phyloP scores from a whole-genome alignment of 352 stramenopile genomes.

The Chrysophaeum taylorii region DNA sequence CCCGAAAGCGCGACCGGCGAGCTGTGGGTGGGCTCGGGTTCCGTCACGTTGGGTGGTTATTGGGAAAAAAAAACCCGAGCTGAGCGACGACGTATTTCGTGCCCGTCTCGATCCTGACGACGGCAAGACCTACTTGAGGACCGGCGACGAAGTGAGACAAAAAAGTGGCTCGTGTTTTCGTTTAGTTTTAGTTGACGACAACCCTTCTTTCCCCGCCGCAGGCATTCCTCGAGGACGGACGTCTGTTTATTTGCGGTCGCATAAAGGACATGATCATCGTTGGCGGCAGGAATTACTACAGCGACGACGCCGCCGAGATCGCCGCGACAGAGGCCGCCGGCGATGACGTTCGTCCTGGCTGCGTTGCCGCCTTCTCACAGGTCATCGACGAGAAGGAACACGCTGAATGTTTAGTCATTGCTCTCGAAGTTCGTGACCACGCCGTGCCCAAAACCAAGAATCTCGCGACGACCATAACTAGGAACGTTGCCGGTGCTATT shows the following conservation, averaged over 20 bases:
- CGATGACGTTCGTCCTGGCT: conserved; percentile 61
- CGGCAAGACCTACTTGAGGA: conserved; percentile 63
- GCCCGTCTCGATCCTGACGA: not conserved
- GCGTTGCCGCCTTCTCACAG: conserved; percentile 75
- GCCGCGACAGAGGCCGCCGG: conserved; percentile 57
- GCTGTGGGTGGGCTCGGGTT: not conserved
- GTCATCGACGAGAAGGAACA: conserved; percentile 18
- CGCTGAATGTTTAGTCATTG: conserved; percentile 44
- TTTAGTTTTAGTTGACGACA: too few species aligned
- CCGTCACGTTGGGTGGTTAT: conserved; percentile 32
- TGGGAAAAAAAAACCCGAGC: conserved; percentile 65
- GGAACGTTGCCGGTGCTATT: conserved; percentile 24
- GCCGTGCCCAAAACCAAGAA: too few species aligned
- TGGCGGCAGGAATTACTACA: conserved; percentile 90
- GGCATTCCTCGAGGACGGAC: conserved; percentile 88
- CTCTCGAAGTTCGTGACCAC: conserved; percentile 50
- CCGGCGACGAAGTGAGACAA: conserved; percentile 91
- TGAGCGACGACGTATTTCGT: conserved; percentile 68
- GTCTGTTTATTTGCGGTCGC: conserved; percentile 93
- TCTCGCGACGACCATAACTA: too few species aligned
- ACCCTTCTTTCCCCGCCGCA: too few species aligned
- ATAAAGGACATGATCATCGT: conserved; percentile 99
- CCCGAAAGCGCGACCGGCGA: not conserved
- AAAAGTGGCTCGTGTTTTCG: too few species aligned
- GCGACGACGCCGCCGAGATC: too few species aligned